Evolutionary conservation across 2,329 filamentous ascomycete genomes (phyloP), one percentile per base, ranked within the genome.

Genomic region (Epichloe scottii): DNA sequence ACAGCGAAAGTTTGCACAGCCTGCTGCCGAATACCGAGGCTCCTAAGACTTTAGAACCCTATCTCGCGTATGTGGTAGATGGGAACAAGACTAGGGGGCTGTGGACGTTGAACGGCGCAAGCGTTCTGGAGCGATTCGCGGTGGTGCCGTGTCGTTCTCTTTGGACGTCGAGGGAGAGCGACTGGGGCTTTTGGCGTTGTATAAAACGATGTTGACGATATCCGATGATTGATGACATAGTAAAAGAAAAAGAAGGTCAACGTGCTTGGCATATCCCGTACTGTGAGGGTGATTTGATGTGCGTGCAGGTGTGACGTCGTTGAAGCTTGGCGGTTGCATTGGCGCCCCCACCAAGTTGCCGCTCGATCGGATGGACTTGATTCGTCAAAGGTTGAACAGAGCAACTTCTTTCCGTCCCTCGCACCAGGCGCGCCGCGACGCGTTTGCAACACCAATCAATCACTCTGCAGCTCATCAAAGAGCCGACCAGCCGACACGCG

Each of bases 71-170:
- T 30, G 55, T 63, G 39, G 56, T 63, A 38, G 65, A 67, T 46
- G 42, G 56, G n/a, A 46, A 47, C 12, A 56, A 57, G 47, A 52
- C 56, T 11, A 50, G 47, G 15, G 52, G 51, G 7, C 14, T 52
- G 6, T 62, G 61, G 42, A 49, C 5, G 50, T 40, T 40, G 3
- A 42, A 37, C 39, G 37, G 50, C 2, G 26, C 46, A 35, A 34
- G 47, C 10, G 43, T 45, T 19, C 41, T 53, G 23, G 15, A 56
- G 48, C 42, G 54, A 0, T 52, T 58, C 44, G 60, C 63, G 3
- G 49, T 62, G 5, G 56, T 70, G 19, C 68, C 68, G n/a, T 71
- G 68, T 49, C 58, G 55, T 49, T 69, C 68, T 5, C 58, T 70
- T 11, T 68, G 67, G 67, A 63, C 63, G 8, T 49, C 56, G 12